Evolutionary conservation across 768 basidiomycete genomes (phyloP), one percentile per base, ranked within the genome.

Genomic region (Phlegmacium glaucopus): DNA sequence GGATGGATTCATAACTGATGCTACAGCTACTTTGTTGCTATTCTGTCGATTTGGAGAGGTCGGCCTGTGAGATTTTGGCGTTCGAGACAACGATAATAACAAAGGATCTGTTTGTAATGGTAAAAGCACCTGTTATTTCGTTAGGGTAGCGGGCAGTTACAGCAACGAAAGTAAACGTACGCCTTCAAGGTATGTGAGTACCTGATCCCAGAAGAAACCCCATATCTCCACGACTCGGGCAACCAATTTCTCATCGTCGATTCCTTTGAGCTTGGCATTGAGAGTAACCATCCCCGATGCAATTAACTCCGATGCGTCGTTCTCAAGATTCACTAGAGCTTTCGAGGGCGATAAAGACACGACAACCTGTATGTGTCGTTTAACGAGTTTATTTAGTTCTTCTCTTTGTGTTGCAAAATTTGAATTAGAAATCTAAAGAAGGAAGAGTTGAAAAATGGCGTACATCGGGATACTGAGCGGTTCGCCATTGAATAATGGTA

Each of bases 161-260:
- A 12, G 39, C 9, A 6, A 6, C n/a, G 16, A 27, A 28, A 27
- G 26, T 34, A 3, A 9, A 74, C 83, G 61, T 57, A 92, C 90
- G 45, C 89, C 90, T 75, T 93, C 90, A 28, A 92, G 72, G 60
- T 93, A 94, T 7, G 90, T 87, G 6, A 94, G 70, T 22, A 93
- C 83, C 50, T 89, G 83, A 56, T 87, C 87, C 87, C 90, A 95
- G 67, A 96, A 96, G 72, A 95, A 94, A 11, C 77, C 80, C 93
- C 94, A 97, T 13, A 89, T 75, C 56, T 94, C 92, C 2, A 93
- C 88, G 13, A 95, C 76, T 25, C 90, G 76, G 4, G 72, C 72
- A 5, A 94, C 70, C 12, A 97, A 73, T 58, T 85, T 80, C 32
- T 86, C 84, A 36, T 94, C 93, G 22, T 92, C 87, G 8, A 87